Evolutionary conservation across 2,329 filamentous ascomycete genomes (phyloP).

Genomic region (Diaporthe australafricana): DNA sequence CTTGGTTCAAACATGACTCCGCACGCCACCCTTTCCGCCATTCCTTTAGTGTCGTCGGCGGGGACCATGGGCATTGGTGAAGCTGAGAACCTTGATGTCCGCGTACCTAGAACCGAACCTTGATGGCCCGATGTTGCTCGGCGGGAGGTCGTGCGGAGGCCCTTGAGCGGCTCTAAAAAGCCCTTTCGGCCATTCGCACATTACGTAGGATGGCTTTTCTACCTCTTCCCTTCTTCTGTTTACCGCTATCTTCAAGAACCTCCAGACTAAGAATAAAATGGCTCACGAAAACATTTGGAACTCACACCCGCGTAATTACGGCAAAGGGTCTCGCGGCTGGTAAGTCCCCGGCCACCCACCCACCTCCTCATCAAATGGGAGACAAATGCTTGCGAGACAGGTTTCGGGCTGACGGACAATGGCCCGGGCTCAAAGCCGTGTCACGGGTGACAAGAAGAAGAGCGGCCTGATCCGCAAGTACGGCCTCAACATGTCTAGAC

Average conservation of each 20-base stretch:
- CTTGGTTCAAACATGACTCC: not conserved
- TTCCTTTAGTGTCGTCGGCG: not conserved
- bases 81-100: constrained; percentile 16
- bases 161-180: not conserved
- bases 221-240: not conserved
- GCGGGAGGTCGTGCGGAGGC: not conserved
- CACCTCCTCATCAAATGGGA: constrained; percentile 25
- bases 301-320: constrained; percentile 83
- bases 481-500: constrained; percentile 74
- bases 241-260: not conserved
- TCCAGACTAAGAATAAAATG: constrained; percentile 37
- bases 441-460: constrained; percentile 72
- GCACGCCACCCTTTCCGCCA: not conserved
- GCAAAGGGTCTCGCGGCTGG: constrained; percentile 81
- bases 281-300: constrained; percentile 82
- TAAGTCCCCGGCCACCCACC: constrained; percentile 63
- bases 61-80: not conserved
- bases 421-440: not conserved
- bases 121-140: constrained; percentile 12
- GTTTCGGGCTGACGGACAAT: constrained; percentile 32
- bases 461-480: constrained; percentile 91
- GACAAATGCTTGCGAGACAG: constrained; percentile 34
- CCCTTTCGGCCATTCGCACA: not conserved
- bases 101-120: not conserved
- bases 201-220: not conserved